Evolutionary conservation across 768 basidiomycete species (phyloP).

Genomic region (Jaapia argillacea): DNA sequence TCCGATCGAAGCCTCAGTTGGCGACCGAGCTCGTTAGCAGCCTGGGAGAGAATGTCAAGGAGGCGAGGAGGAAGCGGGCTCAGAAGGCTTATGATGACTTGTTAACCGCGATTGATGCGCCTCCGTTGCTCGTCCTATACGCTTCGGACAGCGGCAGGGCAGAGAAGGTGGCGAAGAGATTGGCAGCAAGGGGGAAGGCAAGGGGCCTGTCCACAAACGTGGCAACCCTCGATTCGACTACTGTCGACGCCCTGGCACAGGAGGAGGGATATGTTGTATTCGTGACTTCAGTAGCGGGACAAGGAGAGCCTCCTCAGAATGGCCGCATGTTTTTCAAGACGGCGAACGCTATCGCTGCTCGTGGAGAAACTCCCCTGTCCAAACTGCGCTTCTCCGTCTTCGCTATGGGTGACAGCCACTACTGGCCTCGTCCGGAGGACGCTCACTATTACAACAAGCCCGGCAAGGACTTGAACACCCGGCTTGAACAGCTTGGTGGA

Average conservation of each 20-base stretch:
- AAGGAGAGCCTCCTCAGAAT: conserved; percentile 97
- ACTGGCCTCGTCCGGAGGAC: conserved; percentile 97
- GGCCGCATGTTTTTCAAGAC: conserved; percentile 85
- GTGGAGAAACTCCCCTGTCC: conserved; percentile 47
- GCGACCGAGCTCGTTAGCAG: conserved; percentile 77
- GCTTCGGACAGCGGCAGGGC: conserved; percentile 92
- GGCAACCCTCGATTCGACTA: conserved; percentile 72
- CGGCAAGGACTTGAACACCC: conserved; percentile 78
- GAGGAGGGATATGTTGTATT: conserved; percentile 60
- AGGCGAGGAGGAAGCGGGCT: conserved; percentile 73
- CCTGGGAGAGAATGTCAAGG: conserved; percentile 75
- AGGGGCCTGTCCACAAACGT: conserved; percentile 73
- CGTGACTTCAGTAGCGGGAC: conserved; percentile 89
- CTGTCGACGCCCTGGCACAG: conserved; percentile 61
- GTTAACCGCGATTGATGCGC: conserved; percentile 76
- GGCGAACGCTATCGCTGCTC: conserved; percentile 51
- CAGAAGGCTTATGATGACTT: conserved; percentile 79
- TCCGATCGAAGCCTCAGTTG: conserved; percentile 69
- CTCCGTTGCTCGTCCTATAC: conserved; percentile 83
- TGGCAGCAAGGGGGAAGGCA: conserved; percentile 73
- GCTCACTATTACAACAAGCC: conserved; percentile 99
- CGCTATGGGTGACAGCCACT: conserved; percentile 96
- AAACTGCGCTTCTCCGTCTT: conserved; percentile 79
- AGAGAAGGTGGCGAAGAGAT: conserved; percentile 92
- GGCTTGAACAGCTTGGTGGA: conserved; percentile 72